Percentiles rank a stretch among this genome's conserved stretches.
These are phyloP conservation scores for Mycena leptocephala DNA, from an alignment of 768 basidiomycete genomes.

Conservation along the genomic window DNA sequence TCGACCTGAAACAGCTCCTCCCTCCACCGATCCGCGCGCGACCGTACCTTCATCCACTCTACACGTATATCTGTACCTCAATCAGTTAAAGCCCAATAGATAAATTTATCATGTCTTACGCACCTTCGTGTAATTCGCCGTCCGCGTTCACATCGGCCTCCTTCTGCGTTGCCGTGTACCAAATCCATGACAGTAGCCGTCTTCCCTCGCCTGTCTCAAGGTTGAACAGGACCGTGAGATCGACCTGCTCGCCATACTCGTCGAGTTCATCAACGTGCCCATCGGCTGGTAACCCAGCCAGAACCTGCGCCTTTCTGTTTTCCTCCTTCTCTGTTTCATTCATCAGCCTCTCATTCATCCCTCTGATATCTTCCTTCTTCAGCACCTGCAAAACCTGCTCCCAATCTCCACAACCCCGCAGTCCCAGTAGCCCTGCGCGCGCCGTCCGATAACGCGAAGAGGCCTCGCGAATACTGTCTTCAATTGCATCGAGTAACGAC, in stretches of 20 bases:
- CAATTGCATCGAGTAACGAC: constrained; percentile 29
- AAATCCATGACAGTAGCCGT: not conserved
- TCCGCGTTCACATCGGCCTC: no score
- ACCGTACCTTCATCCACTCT: no score
- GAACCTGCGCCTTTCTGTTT: not conserved
- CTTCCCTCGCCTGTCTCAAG: not conserved
- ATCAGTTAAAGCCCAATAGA: no score
- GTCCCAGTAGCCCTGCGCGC: constrained; percentile 1
- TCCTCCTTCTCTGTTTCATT: constrained; percentile 1
- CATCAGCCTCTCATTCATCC: not conserved
- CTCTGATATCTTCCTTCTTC: not conserved
- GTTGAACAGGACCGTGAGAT: no score
- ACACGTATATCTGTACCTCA: no score
- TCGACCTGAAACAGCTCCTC: no score
- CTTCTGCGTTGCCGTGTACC: not conserved
- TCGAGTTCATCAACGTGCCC: not conserved
- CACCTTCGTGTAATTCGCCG: no score
- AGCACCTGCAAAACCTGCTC: not conserved
- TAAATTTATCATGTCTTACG: no score
- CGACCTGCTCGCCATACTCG: not conserved
- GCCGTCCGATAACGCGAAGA: constrained; percentile 6
- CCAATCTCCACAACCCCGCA: not conserved
- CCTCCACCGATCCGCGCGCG: no score
- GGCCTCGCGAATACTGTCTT: constrained; percentile 3
- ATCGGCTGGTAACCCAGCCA: not conserved